Percentiles rank a stretch among this genome's conserved stretches.
Conservation (phyloP, 2,329 filamentous ascomycete genomes). For the Cladosporium sp. region DNA sequence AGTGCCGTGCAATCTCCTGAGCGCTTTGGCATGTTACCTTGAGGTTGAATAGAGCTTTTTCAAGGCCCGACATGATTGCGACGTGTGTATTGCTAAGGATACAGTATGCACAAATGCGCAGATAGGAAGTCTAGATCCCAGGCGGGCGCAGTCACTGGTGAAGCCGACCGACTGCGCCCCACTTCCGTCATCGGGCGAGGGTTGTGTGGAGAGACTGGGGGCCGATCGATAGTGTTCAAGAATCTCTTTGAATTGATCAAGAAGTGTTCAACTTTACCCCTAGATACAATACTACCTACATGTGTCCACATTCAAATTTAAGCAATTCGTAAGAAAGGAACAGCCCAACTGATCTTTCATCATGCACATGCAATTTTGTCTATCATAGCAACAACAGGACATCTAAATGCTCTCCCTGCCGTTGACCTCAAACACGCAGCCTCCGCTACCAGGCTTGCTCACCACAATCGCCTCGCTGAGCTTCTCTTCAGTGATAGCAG, state of each 20-base stretch:
- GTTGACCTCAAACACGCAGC: conserved; percentile 32
- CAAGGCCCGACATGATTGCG: conserved; percentile 53
- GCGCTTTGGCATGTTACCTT: conserved; percentile 41
- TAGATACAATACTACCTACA: background rate
- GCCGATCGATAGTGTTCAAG: background rate
- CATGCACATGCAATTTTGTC: background rate
- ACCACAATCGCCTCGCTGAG: conserved; percentile 77
- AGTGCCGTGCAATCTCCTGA: background rate
- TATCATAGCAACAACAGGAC: background rate
- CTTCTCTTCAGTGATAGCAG: conserved; percentile 66
- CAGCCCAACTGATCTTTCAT: no score
- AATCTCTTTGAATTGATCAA: no score
- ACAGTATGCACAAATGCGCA: background rate
- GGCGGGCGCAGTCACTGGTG: background rate
- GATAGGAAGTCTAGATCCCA: background rate
- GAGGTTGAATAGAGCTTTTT: conserved; percentile 59
- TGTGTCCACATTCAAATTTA: no score
- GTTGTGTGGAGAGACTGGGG: background rate
- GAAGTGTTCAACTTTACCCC: no score
- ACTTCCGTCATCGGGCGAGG: background rate
- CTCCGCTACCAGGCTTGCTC: conserved; percentile 76
- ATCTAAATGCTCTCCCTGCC: background rate
- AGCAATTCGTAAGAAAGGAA: no score
- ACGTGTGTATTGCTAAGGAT: conserved; percentile 6
- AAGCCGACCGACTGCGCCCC: background rate